A percentile compares a stretch with the other conserved stretches of the same genome.
phyloP scores from a whole-genome alignment of 306 rosid genomes.

The Gastrolobium villosum region DNA sequence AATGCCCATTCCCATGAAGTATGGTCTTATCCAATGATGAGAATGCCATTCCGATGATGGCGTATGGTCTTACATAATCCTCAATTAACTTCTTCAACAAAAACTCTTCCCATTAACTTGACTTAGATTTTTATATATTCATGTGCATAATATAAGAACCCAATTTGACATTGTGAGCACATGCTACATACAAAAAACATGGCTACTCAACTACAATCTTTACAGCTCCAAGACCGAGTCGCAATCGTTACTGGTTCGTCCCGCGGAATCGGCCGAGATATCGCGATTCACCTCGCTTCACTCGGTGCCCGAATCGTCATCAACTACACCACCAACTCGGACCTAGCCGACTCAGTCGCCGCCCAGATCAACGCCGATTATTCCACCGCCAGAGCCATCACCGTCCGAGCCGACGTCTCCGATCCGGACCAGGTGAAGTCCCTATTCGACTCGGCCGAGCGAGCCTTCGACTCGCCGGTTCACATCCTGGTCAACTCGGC shows the following conservation, averaged over 20 bases:
- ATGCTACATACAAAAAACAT: not conserved
- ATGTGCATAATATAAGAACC: no score
- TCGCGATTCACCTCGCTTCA: slow-evolving; percentile 55
- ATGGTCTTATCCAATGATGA: no score
- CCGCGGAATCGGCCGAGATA: slow-evolving; percentile 62
- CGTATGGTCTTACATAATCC: no score
- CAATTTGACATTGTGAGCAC: no score
- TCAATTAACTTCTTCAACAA: no score
- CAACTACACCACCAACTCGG: slow-evolving; percentile 55
- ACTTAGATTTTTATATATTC: no score
- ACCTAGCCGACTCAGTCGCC: slow-evolving; percentile 52
- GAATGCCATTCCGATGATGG: no score
- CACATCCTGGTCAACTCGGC: slow-evolving; percentile 62
- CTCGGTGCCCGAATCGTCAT: slow-evolving; percentile 61
- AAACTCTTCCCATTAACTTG: no score
- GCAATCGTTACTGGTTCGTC: slow-evolving; percentile 64
- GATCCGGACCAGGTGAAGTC: slow-evolving; percentile 56
- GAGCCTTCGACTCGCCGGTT: slow-evolving; percentile 48
- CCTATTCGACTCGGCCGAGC: slow-evolving; percentile 59
- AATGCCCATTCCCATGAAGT: no score
- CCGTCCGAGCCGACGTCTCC: slow-evolving; percentile 55
- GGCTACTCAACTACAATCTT: slow-evolving; percentile 16
- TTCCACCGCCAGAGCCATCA: slow-evolving; percentile 46
- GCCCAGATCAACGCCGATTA: slow-evolving; percentile 46
- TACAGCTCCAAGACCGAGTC: slow-evolving; percentile 50